A percentile compares a stretch with the other conserved stretches of the same genome.
Evolutionary conservation across 1,139 yeast genomes (phyloP).

Genomic region (Kodamaea plutei): DNA sequence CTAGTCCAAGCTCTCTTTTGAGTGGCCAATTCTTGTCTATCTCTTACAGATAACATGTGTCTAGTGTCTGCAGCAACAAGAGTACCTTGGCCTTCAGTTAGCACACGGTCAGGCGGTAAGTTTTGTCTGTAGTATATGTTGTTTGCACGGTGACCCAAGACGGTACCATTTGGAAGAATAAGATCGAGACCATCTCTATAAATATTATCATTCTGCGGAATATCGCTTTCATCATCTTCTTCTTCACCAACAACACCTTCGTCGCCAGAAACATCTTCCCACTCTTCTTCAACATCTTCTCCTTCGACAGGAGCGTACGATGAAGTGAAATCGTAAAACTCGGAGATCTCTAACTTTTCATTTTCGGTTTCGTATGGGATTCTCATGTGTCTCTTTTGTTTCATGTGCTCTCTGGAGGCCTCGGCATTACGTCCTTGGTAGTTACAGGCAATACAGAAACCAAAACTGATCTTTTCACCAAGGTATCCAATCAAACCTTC

Average conservation of each 20-base stretch:
- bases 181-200: conserved; percentile 69
- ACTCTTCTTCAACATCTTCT: conserved; percentile 32
- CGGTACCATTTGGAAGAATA: conserved; percentile 79
- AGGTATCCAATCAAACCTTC: conserved; percentile 71
- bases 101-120: conserved; percentile 66
- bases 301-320: conserved; percentile 41
- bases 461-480: conserved; percentile 80
- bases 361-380: conserved; percentile 84
- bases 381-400: conserved; percentile 78
- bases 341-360: conserved; percentile 75
- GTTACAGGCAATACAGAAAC: conserved; percentile 78
- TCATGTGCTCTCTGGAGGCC: conserved; percentile 89
- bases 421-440: conserved; percentile 82
- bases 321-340: conserved; percentile 80
- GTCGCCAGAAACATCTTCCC: conserved; percentile 48
- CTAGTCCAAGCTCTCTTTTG: conserved; percentile 78
- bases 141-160: conserved; percentile 86
- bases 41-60: conserved; percentile 52
- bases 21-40: conserved; percentile 51
- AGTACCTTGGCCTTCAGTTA: conserved; percentile 90
- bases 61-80: conserved; percentile 90
- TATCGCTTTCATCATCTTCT: conserved; percentile 17
- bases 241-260: conserved; percentile 15
- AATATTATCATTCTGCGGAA: conserved; percentile 24
- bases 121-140: conserved; percentile 79